These are phyloP conservation scores for Hemisphaericaspora lyxosophila DNA, from an alignment of 1,139 yeast species.

Conservation along the genomic window DNA sequence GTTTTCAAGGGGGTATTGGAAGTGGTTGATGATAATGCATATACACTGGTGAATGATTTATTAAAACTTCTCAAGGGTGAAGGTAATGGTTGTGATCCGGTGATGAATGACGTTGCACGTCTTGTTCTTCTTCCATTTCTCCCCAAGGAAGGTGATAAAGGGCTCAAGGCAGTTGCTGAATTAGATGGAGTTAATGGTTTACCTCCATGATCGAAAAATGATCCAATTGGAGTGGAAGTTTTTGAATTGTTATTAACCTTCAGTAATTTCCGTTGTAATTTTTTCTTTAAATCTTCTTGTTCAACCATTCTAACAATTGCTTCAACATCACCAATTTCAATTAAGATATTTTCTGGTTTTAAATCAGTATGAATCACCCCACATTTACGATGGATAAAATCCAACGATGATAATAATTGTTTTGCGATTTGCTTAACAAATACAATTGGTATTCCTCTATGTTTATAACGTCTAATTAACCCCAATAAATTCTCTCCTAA, in stretches of 20 bases:
- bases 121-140: conserved; percentile 59
- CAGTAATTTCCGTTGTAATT: conserved; percentile 38
- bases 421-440: conserved; percentile 80
- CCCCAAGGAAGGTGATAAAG: conserved; percentile 39
- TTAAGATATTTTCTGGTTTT: conserved; percentile 85
- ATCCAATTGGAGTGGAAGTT: conserved; percentile 19
- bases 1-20: conserved; percentile 42
- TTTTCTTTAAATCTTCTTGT: conserved; percentile 50
- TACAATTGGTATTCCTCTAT: conserved; percentile 70
- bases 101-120: conserved; percentile 65
- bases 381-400: conserved; percentile 78
- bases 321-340: conserved; percentile 78
- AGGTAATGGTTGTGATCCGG: conserved; percentile 85
- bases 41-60: conserved; percentile 38
- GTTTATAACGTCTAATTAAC: conserved; percentile 63
- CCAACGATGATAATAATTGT: conserved; percentile 73
- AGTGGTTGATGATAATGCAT: conserved; percentile 41
- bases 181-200: conserved; percentile 4
- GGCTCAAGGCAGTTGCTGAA: conserved; percentile 3
- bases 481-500: conserved; percentile 80
- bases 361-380: conserved; percentile 92
- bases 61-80: conserved; percentile 62
- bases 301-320: conserved; percentile 60
- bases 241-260: conserved; percentile 23
- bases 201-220: conserved; percentile 12